A percentile compares a stretch with the other conserved stretches of the same genome.
phyloP scores from a whole-genome alignment of 2,329 filamentous ascomycete genomes.

The Trichoderma sp. region DNA sequence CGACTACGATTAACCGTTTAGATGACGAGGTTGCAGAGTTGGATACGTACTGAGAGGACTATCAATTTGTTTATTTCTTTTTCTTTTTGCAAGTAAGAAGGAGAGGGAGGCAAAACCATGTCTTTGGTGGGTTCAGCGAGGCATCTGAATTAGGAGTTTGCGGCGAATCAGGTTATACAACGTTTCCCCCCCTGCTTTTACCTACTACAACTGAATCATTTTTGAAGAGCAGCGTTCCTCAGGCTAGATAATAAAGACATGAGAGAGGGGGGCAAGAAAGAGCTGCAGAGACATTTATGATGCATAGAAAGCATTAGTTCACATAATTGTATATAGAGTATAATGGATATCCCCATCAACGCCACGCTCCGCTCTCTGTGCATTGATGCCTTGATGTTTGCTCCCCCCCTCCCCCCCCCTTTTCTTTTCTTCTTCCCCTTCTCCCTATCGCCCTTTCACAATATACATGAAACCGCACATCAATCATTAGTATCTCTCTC shows the following conservation, averaged over 20 bases:
- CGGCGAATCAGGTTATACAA: slow-evolving; percentile 18
- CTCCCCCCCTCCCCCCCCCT: not conserved
- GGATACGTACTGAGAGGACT: no score
- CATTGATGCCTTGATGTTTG: slow-evolving; percentile 15
- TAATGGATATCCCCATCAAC: slow-evolving; percentile 30
- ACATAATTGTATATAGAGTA: slow-evolving; percentile 35
- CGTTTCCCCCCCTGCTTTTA: not conserved
- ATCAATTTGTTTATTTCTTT: not conserved
- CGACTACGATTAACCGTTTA: not conserved
- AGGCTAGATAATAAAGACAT: not conserved
- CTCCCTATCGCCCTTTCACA: slow-evolving; percentile 45
- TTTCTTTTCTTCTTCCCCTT: not conserved
- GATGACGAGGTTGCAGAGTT: not conserved
- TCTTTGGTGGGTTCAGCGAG: slow-evolving; percentile 17
- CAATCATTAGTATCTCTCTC: not conserved
- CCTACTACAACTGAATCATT: not conserved
- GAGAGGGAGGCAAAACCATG: slow-evolving; percentile 19
- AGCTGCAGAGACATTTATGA: slow-evolving; percentile 17
- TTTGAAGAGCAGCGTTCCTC: slow-evolving; percentile 9
- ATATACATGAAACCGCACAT: not conserved
- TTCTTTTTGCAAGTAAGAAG: not conserved
- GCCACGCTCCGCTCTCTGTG: slow-evolving; percentile 27
- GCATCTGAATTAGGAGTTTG: slow-evolving; percentile 26
- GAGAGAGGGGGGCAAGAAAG: not conserved
- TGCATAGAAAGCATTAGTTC: slow-evolving; percentile 29